Conservation (phyloP, 75 land plant genomes). For the Cupressus sempervirens region DNA sequence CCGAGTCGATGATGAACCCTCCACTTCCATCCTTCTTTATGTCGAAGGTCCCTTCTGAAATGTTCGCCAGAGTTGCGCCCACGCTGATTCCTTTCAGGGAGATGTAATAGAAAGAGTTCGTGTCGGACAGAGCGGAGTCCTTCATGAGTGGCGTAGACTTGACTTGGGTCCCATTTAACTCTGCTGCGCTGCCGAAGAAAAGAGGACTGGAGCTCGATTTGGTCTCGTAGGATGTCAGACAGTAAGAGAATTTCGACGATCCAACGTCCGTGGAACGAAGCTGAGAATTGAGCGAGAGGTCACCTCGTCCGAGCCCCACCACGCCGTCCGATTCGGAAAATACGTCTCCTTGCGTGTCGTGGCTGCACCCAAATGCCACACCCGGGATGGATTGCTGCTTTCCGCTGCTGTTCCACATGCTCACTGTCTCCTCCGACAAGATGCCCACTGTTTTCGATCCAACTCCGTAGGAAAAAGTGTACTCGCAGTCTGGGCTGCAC, state of each 20-base stretch:
- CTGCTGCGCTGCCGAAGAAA: background rate
- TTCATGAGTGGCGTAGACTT: background rate
- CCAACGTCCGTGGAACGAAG: background rate
- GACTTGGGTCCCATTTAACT: background rate
- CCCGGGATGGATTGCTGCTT: background rate
- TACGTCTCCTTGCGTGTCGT: background rate
- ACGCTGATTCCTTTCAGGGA: background rate
- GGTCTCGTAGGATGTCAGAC: slow-evolving; percentile 18
- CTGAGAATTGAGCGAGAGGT: background rate
- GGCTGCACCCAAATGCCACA: slow-evolving; percentile 6
- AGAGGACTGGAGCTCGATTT: slow-evolving; percentile 13
- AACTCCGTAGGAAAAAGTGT: background rate
- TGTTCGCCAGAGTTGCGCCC: background rate
- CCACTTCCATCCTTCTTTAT: background rate
- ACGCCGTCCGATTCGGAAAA: background rate
- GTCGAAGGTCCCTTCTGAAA: background rate
- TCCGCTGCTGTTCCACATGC: background rate
- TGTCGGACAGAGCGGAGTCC: background rate
- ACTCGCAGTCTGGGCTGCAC: background rate
- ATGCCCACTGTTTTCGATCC: background rate
- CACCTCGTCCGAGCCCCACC: background rate
- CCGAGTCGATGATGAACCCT: slow-evolving; percentile 12
- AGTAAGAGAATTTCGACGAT: slow-evolving; percentile 52
- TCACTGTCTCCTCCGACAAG: background rate
- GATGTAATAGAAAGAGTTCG: background rate